These are phyloP conservation scores for Tolypocladium album DNA, from an alignment of 2,329 filamentous ascomycete species.

Conservation along the genomic window DNA sequence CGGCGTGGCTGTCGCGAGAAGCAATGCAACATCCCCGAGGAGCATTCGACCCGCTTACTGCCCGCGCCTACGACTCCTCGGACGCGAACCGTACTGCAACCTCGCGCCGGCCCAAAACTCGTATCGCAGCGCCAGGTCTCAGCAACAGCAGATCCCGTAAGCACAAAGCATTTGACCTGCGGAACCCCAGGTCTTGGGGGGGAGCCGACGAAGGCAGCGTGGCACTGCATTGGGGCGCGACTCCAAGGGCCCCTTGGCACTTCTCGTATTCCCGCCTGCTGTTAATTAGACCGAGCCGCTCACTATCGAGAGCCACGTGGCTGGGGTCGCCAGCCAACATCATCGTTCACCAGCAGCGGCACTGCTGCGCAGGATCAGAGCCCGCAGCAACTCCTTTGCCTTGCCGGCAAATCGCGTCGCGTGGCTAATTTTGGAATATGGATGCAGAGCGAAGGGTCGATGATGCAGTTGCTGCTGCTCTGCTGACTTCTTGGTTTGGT, in stretches of 20 bases:
- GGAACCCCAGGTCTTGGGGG: not conserved
- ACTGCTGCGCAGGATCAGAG: not conserved
- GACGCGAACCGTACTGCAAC: not conserved
- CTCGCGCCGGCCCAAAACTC: not conserved
- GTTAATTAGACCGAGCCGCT: not conserved
- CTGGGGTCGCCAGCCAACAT: not conserved
- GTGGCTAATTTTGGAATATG: not conserved
- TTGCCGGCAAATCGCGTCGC: not conserved
- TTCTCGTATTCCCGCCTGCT: not conserved
- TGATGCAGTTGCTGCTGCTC: not conserved
- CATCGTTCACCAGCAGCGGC: not conserved
- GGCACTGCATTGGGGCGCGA: not conserved
- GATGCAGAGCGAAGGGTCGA: not conserved
- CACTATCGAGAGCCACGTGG: not conserved
- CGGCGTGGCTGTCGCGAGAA: not conserved
- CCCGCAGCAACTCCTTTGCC: not conserved
- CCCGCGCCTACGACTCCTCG: not conserved
- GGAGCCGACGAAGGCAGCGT: not conserved
- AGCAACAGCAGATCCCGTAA: not conserved
- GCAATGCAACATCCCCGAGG: not conserved
- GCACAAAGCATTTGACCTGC: not conserved
- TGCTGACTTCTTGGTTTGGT: not conserved
- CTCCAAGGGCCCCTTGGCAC: not conserved
- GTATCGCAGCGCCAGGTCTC: not conserved
- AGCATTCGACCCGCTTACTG: not conserved